These are phyloP conservation scores for Vitis hybrid DNA, from an alignment of 177 flowering plant genomes.

Conservation along the genomic window DNA sequence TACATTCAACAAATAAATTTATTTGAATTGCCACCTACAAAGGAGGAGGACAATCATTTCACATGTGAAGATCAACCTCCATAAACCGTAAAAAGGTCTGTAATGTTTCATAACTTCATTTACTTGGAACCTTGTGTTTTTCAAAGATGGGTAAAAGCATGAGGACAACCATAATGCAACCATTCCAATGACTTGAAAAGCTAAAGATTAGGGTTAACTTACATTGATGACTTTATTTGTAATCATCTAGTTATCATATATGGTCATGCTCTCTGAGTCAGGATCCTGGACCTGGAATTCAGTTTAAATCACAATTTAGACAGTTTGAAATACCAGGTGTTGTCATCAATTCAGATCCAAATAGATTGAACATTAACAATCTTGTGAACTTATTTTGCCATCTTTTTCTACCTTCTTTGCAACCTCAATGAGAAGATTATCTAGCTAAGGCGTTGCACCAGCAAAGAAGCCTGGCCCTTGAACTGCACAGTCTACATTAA, in stretches of 20 bases:
- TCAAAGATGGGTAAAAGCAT: not conserved
- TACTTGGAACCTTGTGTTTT: not conserved
- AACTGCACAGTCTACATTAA: conserved; percentile 98
- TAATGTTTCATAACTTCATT: not conserved
- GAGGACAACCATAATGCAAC: not conserved
- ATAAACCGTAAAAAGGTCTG: no score
- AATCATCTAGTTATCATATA: conserved; percentile 60
- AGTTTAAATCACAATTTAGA: conserved; percentile 7
- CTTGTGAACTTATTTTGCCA: not conserved
- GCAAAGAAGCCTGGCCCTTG: conserved; percentile 95
- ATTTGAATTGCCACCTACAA: no score
- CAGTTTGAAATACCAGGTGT: not conserved
- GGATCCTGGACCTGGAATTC: conserved; percentile 77
- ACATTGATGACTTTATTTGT: conserved; percentile 47
- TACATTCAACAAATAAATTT: no score
- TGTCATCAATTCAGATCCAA: conserved; percentile 1
- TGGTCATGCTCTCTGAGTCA: conserved; percentile 45
- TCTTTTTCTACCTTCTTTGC: conserved; percentile 61
- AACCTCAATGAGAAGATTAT: conserved; percentile 69
- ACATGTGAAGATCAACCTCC: no score
- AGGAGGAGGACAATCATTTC: no score
- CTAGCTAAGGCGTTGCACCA: conserved; percentile 88
- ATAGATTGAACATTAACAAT: not conserved
- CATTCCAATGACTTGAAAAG: not conserved
- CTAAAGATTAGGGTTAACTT: conserved; percentile 19